Base-by-base conservation (phyloP, 306 rosid genomes). In the Ormosia semicastrata region DNA sequence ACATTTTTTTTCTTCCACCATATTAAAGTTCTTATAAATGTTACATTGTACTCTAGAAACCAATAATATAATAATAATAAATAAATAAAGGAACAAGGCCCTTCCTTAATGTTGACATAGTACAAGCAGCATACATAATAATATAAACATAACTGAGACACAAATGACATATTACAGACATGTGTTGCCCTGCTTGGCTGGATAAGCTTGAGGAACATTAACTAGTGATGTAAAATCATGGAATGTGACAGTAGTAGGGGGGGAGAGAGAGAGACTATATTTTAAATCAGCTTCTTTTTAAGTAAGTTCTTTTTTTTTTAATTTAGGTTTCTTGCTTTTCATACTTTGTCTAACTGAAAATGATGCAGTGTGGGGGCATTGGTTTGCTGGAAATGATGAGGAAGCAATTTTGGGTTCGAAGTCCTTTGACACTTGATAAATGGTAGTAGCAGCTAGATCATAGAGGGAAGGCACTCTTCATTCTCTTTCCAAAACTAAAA, bases 191-290 rank as follows among this genome's bases (percentile, higher is more conserved):
- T 85, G 67, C 49, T 73, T 83, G 81, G 88, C 49, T 81, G 81
- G 91, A 88, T 85, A 84, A 86, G 75, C 62, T 85, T 36, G 60
- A 81, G 53, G 79, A 88, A 81, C 80, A 86, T 81, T 79, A 89
- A 68, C 82, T 73, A 89, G 92, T 94, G 90, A 84, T 87, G 97
- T 88, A 89, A 92, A 84, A 87, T 94, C 94, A 87, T 88, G 86
- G 89, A 87, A 85, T 71, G 81, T 82, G 89, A 84, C 88, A 82
- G 77, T 68, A 77, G 86, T 81, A 64, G 81, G 59, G 60, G 74
- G 73, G 24, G 24, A 41, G 85, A 24, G 24, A 24, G 24, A 59
- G 36, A 52, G 77, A 62, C 63, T 11, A 62, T 29, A 53, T 73
- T 46, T 49, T 59, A 81, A 53, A 53, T 71, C 66, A 62, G 18